Evolutionary conservation across 164 flowering plant genomes (phyloP).

Genomic region (Saururus chinensis): DNA sequence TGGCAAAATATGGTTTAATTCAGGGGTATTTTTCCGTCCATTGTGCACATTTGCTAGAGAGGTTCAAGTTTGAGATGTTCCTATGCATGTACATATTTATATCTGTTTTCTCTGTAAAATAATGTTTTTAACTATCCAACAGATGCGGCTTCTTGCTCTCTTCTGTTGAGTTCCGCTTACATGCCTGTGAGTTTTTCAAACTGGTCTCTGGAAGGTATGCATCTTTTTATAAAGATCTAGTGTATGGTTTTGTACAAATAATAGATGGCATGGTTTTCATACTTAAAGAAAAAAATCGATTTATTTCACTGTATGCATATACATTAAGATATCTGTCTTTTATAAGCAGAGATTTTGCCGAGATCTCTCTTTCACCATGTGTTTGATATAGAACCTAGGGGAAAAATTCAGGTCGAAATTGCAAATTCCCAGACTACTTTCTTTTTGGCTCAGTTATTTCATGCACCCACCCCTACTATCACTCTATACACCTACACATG

Average conservation of each 20-base stretch:
- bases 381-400: no score
- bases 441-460: no score
- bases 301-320: no score
- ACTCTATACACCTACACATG: no score
- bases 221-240: background rate
- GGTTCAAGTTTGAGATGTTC: background rate
- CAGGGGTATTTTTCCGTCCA: constrained; percentile 54
- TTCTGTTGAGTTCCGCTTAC: constrained; percentile 83
- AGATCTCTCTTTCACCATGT: no score
- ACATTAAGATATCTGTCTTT: no score
- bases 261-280: background rate
- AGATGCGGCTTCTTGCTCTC: constrained; percentile 87
- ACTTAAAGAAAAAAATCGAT: no score
- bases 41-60: background rate
- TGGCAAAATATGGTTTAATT: constrained; percentile 74
- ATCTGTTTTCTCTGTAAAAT: background rate
- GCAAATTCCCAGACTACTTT: no score
- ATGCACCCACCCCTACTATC: no score
- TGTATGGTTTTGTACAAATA: background rate
- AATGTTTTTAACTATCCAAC: background rate
- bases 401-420: no score
- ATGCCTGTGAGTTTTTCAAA: constrained; percentile 96
- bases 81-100: background rate
- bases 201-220: constrained; percentile 71
- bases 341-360: no score